Conservation (phyloP, 768 basidiomycete species). For the Rhodotorula babjevae region DNA sequence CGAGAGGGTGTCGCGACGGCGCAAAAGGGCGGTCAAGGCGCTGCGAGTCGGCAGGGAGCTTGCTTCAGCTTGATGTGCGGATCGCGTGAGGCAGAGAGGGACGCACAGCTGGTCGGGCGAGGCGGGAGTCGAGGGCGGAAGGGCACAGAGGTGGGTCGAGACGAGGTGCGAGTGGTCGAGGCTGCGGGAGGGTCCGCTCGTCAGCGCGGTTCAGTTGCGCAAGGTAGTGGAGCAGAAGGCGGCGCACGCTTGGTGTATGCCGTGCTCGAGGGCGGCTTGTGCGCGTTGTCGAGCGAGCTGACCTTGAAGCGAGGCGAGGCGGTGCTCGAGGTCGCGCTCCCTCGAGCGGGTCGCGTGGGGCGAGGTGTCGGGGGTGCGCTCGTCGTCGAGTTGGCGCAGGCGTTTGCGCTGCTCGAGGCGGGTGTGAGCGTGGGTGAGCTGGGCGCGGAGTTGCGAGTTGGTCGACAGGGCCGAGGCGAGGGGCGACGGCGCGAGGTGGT, state of each 20-base stretch:
- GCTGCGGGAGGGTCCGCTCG: neutral
- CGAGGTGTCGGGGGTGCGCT: neutral
- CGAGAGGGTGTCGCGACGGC: constrained; percentile 9
- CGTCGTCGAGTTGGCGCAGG: neutral
- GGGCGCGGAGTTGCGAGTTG: neutral
- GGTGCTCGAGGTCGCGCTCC: neutral
- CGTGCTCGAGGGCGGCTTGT: neutral
- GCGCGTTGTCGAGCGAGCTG: neutral
- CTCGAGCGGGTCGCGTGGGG: neutral
- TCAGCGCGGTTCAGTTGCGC: neutral
- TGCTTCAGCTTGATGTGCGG: no score
- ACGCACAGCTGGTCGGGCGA: constrained; percentile 28
- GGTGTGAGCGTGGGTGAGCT: neutral
- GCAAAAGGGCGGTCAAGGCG: constrained; percentile 45
- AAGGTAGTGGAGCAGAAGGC: no score
- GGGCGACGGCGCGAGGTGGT: neutral
- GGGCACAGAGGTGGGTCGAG: neutral
- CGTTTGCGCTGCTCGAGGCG: neutral
- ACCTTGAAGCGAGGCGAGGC: neutral
- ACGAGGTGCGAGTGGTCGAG: constrained; percentile 9
- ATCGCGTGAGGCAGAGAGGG: no score
- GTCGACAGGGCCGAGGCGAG: neutral
- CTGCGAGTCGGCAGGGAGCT: constrained; percentile 45
- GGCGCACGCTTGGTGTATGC: neutral
- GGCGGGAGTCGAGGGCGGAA: constrained; percentile 35